Evolutionary conservation across 768 basidiomycete species (phyloP).

Genomic region (Erythrobasidium yunnanense): DNA sequence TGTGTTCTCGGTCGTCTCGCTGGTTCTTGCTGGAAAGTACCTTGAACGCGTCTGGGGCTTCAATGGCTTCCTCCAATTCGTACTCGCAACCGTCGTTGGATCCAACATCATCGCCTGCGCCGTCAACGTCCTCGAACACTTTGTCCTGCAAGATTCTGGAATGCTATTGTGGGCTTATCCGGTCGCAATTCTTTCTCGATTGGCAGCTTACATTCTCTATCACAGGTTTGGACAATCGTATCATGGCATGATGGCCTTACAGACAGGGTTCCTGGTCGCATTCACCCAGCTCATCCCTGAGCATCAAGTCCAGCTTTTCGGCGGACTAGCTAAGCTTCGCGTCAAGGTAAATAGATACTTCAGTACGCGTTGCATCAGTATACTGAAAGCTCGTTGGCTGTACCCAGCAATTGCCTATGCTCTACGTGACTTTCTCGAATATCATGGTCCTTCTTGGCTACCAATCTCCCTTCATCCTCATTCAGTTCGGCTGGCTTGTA

Average conservation of each 20-base stretch:
- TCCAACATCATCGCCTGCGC: slow-evolving; percentile 82
- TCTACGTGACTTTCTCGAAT: slow-evolving; percentile 79
- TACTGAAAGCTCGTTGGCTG: neutral
- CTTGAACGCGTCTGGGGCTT: slow-evolving; percentile 86
- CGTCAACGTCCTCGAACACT: slow-evolving; percentile 69
- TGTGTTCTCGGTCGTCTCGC: slow-evolving; percentile 58
- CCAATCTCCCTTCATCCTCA: slow-evolving; percentile 80
- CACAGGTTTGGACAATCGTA: slow-evolving; percentile 74
- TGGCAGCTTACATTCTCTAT: neutral
- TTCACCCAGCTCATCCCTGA: slow-evolving; percentile 97
- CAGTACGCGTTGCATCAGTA: neutral
- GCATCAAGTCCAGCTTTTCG: slow-evolving; percentile 88
- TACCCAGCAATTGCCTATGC: slow-evolving; percentile 76
- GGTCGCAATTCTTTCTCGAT: neutral
- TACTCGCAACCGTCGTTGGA: slow-evolving; percentile 60
- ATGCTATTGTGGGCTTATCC: slow-evolving; percentile 31
- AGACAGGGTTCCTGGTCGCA: slow-evolving; percentile 78
- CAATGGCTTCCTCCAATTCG: slow-evolving; percentile 45
- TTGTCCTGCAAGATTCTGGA: slow-evolving; percentile 30
- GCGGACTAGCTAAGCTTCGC: slow-evolving; percentile 60
- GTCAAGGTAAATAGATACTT: slow-evolving; percentile 60
- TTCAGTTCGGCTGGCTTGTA: slow-evolving; percentile 98
- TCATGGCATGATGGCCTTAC: slow-evolving; percentile 84
- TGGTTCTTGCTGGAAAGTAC: slow-evolving; percentile 76
- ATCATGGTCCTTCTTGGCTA: slow-evolving; percentile 70